These are phyloP conservation scores for Rhodotorula sp. DNA, from an alignment of 1,284 basidiomycete genomes.

Conservation along the genomic window DNA sequence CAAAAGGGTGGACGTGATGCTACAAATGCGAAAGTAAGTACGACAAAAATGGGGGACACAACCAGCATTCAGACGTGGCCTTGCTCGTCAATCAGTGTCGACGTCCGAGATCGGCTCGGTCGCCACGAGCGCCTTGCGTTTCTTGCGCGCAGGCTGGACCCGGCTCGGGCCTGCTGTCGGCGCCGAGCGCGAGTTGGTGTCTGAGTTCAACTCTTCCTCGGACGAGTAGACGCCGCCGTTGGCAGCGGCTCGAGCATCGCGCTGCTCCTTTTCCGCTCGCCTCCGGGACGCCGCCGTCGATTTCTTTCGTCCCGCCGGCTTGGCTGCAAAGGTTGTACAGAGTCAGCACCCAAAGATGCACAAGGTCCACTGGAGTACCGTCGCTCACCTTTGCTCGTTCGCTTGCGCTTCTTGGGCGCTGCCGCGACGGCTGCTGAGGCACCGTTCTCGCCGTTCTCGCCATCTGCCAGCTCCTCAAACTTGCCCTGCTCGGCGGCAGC, in stretches of 20 bases:
- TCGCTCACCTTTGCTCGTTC: background rate
- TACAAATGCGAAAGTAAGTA: background rate
- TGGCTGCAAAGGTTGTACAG: background rate
- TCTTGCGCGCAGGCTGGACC: constrained; percentile 14
- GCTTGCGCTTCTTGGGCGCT: constrained; percentile 12
- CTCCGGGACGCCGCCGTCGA: constrained; percentile 21
- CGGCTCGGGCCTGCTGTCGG: background rate
- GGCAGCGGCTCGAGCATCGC: constrained; percentile 18
- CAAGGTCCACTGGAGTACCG: too few relatives aligned
- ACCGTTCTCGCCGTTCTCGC: background rate
- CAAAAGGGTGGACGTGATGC: too few relatives aligned
- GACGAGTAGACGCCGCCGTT: constrained; percentile 25
- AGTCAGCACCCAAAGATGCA: background rate
- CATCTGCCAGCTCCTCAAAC: constrained; percentile 11
- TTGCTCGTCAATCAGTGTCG: background rate
- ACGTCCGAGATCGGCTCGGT: background rate
- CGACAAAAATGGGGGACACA: too few relatives aligned
- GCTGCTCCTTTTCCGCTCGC: constrained; percentile 4
- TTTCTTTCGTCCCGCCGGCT: constrained; percentile 8
- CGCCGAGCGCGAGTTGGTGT: background rate
- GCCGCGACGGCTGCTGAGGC: constrained; percentile 13
- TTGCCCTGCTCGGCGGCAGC: constrained; percentile 16
- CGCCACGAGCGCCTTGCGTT: background rate
- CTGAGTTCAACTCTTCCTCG: constrained; percentile 24
- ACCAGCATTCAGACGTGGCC: background rate